Evolutionary conservation across 768 basidiomycete species (phyloP).

Genomic region (Lentinula detonsa): DNA sequence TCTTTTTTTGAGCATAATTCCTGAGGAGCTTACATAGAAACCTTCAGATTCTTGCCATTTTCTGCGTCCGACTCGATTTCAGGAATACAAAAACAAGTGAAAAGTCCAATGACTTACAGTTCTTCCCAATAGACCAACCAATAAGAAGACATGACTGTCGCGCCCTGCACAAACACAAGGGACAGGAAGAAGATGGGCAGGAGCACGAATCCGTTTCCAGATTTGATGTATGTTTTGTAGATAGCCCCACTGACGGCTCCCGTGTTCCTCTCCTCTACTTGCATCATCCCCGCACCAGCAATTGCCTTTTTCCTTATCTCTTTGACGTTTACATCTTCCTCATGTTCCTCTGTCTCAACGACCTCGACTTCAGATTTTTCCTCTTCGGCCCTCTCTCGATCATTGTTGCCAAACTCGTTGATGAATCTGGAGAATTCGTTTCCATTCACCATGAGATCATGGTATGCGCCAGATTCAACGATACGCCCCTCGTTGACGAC

Average conservation of each 20-base stretch:
- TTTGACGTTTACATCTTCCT: slow-evolving; percentile 21
- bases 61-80: slow-evolving; percentile 19
- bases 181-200: slow-evolving; percentile 61
- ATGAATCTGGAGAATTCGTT: slow-evolving; percentile 73
- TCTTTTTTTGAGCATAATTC: background rate
- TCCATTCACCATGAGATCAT: slow-evolving; percentile 55
- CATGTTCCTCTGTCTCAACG: slow-evolving; percentile 25
- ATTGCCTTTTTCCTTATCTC: slow-evolving; percentile 29
- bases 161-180: slow-evolving; percentile 60
- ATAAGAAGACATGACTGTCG: slow-evolving; percentile 66
- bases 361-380: slow-evolving; percentile 37
- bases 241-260: slow-evolving; percentile 57
- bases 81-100: background rate
- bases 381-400: slow-evolving; percentile 43
- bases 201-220: slow-evolving; percentile 61
- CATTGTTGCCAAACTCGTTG: slow-evolving; percentile 69
- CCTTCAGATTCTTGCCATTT: slow-evolving; percentile 54
- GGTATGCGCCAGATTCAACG: slow-evolving; percentile 75
- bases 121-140: slow-evolving; percentile 92
- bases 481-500: slow-evolving; percentile 73
- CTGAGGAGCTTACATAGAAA: slow-evolving; percentile 55
- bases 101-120: slow-evolving; percentile 24
- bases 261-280: slow-evolving; percentile 75
- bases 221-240: slow-evolving; percentile 59
- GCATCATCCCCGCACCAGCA: slow-evolving; percentile 61